Evolutionary conservation across 768 basidiomycete species (phyloP).

Genomic region (Mycena amicta): DNA sequence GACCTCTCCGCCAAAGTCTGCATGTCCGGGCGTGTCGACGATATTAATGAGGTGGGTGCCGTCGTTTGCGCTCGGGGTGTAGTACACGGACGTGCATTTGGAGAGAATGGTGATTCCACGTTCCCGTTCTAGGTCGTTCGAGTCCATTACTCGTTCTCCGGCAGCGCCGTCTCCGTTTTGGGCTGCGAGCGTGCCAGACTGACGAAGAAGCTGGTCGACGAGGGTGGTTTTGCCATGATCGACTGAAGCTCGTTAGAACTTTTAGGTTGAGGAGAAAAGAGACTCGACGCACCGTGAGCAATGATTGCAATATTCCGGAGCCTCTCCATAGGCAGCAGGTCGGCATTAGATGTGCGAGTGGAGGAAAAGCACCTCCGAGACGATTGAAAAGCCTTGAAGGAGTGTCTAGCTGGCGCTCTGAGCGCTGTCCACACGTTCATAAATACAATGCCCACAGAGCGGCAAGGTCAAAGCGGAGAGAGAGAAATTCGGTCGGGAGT

Average conservation of each 20-base stretch:
- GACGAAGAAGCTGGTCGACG: conserved; percentile 53
- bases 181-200: conserved; percentile 50
- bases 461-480: too few relatives aligned
- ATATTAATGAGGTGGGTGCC: conserved; percentile 51
- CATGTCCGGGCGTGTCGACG: conserved; percentile 65
- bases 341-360: conserved; percentile 4
- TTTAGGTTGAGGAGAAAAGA: not conserved
- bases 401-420: conserved; percentile 1
- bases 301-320: conserved; percentile 55
- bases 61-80: conserved; percentile 33
- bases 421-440: conserved; percentile 3
- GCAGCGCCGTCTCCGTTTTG: conserved; percentile 37
- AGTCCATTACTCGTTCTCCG: conserved; percentile 53
- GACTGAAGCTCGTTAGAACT: conserved; percentile 30
- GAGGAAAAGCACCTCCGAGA: conserved; percentile 21
- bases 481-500: too few relatives aligned
- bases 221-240: conserved; percentile 58
- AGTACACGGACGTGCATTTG: conserved; percentile 56
- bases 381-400: not conserved
- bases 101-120: conserved; percentile 65
- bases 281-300: conserved; percentile 46
- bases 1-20: conserved; percentile 66
- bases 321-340: conserved; percentile 35
- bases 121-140: conserved; percentile 56
- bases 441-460: not conserved